Base-by-base conservation (phyloP, 164 flowering plant species). In the Berberis thunbergii region DNA sequence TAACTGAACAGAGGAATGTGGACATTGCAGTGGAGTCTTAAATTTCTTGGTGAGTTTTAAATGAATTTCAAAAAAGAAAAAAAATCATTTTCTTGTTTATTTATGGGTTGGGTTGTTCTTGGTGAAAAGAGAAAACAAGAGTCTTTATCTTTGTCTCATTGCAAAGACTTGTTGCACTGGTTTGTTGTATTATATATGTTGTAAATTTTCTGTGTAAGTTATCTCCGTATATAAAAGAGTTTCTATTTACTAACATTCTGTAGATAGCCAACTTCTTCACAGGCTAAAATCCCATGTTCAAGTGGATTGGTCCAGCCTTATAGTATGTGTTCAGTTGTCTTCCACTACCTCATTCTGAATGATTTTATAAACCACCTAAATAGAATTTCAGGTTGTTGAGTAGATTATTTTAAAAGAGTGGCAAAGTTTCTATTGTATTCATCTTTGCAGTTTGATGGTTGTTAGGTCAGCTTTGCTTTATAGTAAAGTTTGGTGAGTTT, bases 11-110 rank as follows among this genome's bases (percentile, higher is more conserved):
- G 63, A 64, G 64, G 9, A 77, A 66, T 61, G 67, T 76, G 64
- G 81, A 77, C 69, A 75, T 84, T 42, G 2, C 80, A 0, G 81
- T 82, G 48, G 73, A 80, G 41, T 85, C 83, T 4, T 79, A 74
- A 84, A 54, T 39, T 63, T 54, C 39, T 69, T 64, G 54, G 69
- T 73, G 72, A 72, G 67, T 62, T 67, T 54, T 58, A 55, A 44
- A 46, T 58, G 57, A 68, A 63, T 67, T 67, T 12, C 3, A 63
- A 57, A 42, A 57, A 41, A 8, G 45, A 39, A 60, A 68, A 9
- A 40, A 48, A 52, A 52, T 45, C 48, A 49, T 50, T 39, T 41
- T 59, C 68, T 58, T 43, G 46, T 61, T 66, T 61, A 40, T 54
- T 54, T 65, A 38, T 69, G 56, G 38, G 45, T 60, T 48, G 46